These are phyloP conservation scores for Mycena belliarum DNA, from an alignment of 768 basidiomycete species.

Conservation along the genomic window DNA sequence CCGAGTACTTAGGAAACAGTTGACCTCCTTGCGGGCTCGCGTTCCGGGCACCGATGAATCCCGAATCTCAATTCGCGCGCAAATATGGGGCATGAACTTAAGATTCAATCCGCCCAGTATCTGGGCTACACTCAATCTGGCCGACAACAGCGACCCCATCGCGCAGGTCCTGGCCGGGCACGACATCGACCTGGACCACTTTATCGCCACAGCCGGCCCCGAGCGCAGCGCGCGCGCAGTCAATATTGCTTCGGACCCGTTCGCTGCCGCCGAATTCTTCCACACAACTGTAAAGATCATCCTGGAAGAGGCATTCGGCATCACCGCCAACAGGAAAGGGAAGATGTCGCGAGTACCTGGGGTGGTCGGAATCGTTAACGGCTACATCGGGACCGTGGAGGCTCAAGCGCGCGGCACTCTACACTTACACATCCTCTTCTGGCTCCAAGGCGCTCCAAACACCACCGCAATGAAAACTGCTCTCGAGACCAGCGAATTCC, in stretches of 20 bases:
- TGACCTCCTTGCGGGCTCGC: constrained; percentile 24
- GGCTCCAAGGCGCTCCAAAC: constrained; percentile 34
- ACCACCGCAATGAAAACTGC: constrained; percentile 19
- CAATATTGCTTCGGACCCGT: constrained; percentile 41
- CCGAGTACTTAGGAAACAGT: constrained; percentile 24
- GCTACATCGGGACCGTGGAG: constrained; percentile 42
- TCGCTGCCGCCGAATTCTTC: constrained; percentile 38
- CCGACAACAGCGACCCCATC: constrained; percentile 43
- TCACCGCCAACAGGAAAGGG: constrained; percentile 20
- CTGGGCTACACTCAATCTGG: constrained; percentile 47
- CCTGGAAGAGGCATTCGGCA: constrained; percentile 33
- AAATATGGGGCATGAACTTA: constrained; percentile 39
- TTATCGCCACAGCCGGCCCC: constrained; percentile 29
- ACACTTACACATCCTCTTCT: constrained; percentile 42
- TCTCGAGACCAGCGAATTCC: constrained; percentile 30
- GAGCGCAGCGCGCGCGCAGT: constrained; percentile 11
- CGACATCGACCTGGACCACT: constrained; percentile 44
- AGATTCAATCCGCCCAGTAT: constrained; percentile 32
- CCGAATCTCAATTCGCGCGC: constrained; percentile 22
- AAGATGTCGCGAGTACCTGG: constrained; percentile 27
- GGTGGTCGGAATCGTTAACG: constrained; percentile 31
- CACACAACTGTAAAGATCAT: constrained; percentile 33
- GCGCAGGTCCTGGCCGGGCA: constrained; percentile 44
- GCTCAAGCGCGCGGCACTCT: constrained; percentile 43
- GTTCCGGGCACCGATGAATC: constrained; percentile 38